Base-by-base conservation (phyloP, 2,329 filamentous ascomycete species). In the Malbranchea zuffiana region DNA sequence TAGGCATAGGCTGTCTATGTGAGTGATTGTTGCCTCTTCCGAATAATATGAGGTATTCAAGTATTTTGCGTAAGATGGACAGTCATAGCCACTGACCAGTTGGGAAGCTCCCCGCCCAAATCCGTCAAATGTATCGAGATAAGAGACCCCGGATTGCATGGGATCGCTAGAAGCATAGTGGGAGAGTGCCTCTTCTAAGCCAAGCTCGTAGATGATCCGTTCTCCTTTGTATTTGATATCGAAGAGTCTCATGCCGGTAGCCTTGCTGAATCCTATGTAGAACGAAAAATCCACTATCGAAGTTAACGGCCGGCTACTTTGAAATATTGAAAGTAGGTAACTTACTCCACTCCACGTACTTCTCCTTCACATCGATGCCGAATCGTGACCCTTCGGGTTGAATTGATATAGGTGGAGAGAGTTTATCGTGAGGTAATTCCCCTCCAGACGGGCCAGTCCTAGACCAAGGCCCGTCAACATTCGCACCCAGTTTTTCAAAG, bases 1-100 rank as follows among this genome's bases (percentile, higher is more conserved):
- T 18, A 75, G 40, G 46, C 74, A 78, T 27, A 78, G 64, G 40
- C 63, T 66, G 49, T 69, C 63, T 1, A 57, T 52, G 36, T 72
- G 66, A 8, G 23, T 34, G 19, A 30, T 16, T 5, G 32, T 47
- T 11, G 25, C 12, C 19, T 45, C 41, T 6, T 37, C 8, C 37
- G 50, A 46, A 24, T 51, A 61, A 37, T 49, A 47, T 7, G 47
- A 49, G 10, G 44, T 46, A 39, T 53, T 50, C 15, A 52, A 39
- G 20, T 49, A 52, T 6, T 43, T 52, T 12, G 51, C 47, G 32
- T 51, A 47, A 3, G 44, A 40, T 16, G 51, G 51, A 36, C 51
- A 54, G 38, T 54, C 50, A 27, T 48, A 51, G 2, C 51, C 52
- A 13, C 46, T 46, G 28, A 52, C 41, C 18, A 52, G 40, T 25